Conservation (phyloP, 129 eudicot genomes). For the Pulicaria dysenterica region DNA sequence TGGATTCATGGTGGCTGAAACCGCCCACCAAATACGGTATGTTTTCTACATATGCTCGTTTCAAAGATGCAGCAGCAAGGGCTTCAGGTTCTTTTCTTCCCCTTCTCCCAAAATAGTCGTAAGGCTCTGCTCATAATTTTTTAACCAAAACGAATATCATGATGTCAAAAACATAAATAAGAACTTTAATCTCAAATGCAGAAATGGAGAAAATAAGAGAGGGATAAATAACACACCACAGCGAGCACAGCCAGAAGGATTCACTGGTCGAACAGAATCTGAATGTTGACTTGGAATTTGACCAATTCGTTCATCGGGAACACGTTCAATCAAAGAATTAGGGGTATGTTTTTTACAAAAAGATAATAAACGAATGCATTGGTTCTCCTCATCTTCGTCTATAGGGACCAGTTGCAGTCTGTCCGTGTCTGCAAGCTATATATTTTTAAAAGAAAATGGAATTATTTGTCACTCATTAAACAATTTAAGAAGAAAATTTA, state of each 20-base stretch:
- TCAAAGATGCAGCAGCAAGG: constrained; percentile 79
- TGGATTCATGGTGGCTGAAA: constrained; percentile 55
- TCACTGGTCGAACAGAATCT: constrained; percentile 57
- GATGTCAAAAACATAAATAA: background rate
- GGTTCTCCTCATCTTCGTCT: constrained; percentile 90
- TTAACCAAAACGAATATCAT: background rate
- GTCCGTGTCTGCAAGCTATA: constrained; percentile 87
- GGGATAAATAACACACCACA: constrained; percentile 52
- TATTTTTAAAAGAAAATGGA: background rate
- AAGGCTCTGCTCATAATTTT: constrained; percentile 64
- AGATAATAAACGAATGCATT: constrained; percentile 85
- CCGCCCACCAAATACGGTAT: constrained; percentile 84
- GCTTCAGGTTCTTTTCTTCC: constrained; percentile 91
- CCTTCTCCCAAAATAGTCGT: constrained; percentile 71
- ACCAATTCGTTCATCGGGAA: constrained; percentile 50
- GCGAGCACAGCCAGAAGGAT: constrained; percentile 97
- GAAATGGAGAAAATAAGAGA: constrained; percentile 8
- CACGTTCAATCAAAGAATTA: constrained; percentile 52
- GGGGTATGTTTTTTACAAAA: constrained; percentile 94
- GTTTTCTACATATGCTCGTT: constrained; percentile 86
- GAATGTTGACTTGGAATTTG: constrained; percentile 46
- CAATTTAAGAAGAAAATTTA: background rate
- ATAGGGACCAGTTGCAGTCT: constrained; percentile 60
- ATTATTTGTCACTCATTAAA: constrained; percentile 8
- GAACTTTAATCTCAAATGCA: background rate